A percentile compares a stretch with the other conserved stretches of the same genome.
Conservation (phyloP, 2,329 filamentous ascomycete species). For the Alternaria sp. region DNA sequence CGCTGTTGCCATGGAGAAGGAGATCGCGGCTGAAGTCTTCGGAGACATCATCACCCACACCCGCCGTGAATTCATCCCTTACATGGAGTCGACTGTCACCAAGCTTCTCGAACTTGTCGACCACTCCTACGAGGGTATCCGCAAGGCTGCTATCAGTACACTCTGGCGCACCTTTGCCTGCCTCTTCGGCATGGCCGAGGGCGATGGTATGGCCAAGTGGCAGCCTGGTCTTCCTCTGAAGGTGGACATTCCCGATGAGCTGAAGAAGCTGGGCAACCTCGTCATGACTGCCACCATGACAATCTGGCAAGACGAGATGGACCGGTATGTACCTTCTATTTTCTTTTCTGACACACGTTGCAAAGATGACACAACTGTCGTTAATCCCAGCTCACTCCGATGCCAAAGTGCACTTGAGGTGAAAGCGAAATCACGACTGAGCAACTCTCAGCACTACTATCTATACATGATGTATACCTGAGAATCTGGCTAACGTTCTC, state of each 20-base stretch:
- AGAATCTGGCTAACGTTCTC: slow-evolving; percentile 24
- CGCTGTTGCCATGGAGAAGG: slow-evolving; percentile 91
- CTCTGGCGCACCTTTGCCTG: slow-evolving; percentile 93
- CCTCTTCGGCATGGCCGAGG: slow-evolving; percentile 86
- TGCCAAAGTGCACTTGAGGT: slow-evolving; percentile 84
- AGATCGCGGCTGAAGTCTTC: slow-evolving; percentile 93
- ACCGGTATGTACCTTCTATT: slow-evolving; percentile 73
- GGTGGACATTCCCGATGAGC: slow-evolving; percentile 76
- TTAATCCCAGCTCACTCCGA: slow-evolving; percentile 99
- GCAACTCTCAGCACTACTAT: slow-evolving; percentile 53
- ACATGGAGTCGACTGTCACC: slow-evolving; percentile 87
- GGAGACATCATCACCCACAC: slow-evolving; percentile 91
- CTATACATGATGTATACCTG: slow-evolving; percentile 12
- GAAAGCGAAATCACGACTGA: slow-evolving; percentile 75
- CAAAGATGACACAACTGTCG: slow-evolving; percentile 81
- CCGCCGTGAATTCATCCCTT: slow-evolving; percentile 78
- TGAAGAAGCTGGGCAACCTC: slow-evolving; percentile 84
- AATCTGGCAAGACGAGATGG: slow-evolving; percentile 87
- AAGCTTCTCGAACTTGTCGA: slow-evolving; percentile 80
- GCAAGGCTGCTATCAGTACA: slow-evolving; percentile 89
- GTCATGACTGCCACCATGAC: slow-evolving; percentile 83
- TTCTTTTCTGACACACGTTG: slow-evolving; percentile 15
- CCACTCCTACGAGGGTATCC: slow-evolving; percentile 90
- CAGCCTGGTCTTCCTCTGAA: slow-evolving; percentile 84
- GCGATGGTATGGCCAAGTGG: slow-evolving; percentile 81